Conservation (phyloP, 306 rosid species). For the Ormosia emarginata region DNA sequence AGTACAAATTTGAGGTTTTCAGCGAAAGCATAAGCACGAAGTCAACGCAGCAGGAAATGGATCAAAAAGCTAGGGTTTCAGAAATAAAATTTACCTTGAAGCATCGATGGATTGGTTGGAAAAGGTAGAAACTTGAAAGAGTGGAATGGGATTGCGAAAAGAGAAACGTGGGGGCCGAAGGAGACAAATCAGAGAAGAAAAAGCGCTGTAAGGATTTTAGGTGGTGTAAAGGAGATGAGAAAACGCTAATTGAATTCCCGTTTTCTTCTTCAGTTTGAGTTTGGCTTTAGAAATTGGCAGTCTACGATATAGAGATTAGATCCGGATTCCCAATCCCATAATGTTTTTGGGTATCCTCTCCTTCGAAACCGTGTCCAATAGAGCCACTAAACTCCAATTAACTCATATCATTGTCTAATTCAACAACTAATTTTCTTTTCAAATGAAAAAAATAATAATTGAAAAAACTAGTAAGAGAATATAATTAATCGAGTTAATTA, state of each 20-base stretch:
- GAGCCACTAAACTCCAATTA: no score
- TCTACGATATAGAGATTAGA: no score
- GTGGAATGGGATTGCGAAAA: not conserved
- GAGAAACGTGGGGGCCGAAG: not conserved
- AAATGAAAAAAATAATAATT: no score
- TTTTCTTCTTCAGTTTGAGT: not conserved
- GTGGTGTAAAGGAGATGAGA: not conserved
- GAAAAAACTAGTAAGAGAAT: no score
- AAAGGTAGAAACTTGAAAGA: conserved; percentile 11
- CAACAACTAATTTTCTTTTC: no score
- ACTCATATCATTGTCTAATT: no score
- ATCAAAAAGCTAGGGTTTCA: conserved; percentile 36
- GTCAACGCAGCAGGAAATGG: conserved; percentile 28
- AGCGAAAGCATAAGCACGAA: not conserved
- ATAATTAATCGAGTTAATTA: no score
- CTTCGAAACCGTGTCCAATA: no score
- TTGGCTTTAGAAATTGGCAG: no score
- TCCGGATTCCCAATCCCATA: no score
- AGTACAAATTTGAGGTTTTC: not conserved
- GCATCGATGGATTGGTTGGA: conserved; percentile 40
- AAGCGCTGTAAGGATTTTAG: not conserved
- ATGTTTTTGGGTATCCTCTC: no score
- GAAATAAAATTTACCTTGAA: conserved; percentile 40
- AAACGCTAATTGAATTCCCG: not conserved
- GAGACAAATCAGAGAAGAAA: not conserved